These are phyloP conservation scores for Megacollybia marginata DNA, from an alignment of 768 basidiomycete genomes.

Conservation along the genomic window DNA sequence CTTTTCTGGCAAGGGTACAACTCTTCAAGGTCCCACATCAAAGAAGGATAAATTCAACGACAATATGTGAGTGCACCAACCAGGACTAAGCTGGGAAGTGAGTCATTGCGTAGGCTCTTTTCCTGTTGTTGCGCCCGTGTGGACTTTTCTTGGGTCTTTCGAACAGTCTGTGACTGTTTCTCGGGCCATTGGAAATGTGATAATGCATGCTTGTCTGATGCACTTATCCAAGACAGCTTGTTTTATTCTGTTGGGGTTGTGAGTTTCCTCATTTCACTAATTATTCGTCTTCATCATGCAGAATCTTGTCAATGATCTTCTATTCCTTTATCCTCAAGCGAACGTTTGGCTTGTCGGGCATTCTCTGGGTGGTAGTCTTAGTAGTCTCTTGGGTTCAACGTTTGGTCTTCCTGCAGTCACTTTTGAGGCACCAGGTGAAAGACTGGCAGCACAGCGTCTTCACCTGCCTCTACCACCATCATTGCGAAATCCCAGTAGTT, in stretches of 20 bases:
- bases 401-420: constrained; percentile 89
- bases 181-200: constrained; percentile 66
- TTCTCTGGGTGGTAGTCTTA: constrained; percentile 85
- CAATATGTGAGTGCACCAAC: constrained; percentile 34
- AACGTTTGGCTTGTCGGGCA: constrained; percentile 89
- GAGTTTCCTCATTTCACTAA: constrained; percentile 20
- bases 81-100: background rate
- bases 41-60: constrained; percentile 93
- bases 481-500: background rate
- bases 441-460: constrained; percentile 66
- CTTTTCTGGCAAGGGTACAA: constrained; percentile 40
- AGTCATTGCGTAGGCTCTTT: constrained; percentile 34
- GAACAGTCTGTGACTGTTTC: constrained; percentile 86
- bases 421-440: constrained; percentile 82
- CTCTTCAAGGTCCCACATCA: constrained; percentile 76
- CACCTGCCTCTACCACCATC: constrained; percentile 75
- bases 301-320: constrained; percentile 85
- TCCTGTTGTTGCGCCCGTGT: constrained; percentile 94
- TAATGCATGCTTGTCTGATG: constrained; percentile 71
- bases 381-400: constrained; percentile 82
- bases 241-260: constrained; percentile 89
- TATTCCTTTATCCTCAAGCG: constrained; percentile 72
- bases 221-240: constrained; percentile 82
- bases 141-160: constrained; percentile 79
- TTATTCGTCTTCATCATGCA: constrained; percentile 18